Percentiles rank a stretch among this genome's conserved stretches.
These are phyloP conservation scores for Clarireedia paspali DNA, from an alignment of 2,329 filamentous ascomycete genomes.

Conservation along the genomic window DNA sequence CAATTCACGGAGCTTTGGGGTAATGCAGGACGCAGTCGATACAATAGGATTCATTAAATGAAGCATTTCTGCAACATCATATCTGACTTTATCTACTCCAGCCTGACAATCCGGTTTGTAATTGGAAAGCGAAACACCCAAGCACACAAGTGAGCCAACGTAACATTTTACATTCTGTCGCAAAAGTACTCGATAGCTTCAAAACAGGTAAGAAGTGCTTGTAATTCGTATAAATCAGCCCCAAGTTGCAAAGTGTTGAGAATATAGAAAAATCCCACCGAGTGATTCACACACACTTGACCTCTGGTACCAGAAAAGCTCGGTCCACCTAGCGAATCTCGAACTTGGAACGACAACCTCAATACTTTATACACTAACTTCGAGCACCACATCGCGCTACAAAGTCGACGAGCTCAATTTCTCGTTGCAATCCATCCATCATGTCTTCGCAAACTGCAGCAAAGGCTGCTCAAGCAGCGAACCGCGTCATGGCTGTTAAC, in stretches of 20 bases:
- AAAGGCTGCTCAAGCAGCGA: constrained; percentile 50
- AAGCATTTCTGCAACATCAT: not conserved
- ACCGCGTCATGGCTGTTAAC: constrained; percentile 46
- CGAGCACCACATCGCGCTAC: not conserved
- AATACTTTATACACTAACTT: not conserved
- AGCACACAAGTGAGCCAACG: too few relatives aligned
- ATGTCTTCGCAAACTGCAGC: constrained; percentile 45
- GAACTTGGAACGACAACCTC: not conserved
- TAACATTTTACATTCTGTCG: too few relatives aligned
- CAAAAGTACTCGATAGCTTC: too few relatives aligned
- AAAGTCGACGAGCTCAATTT: constrained; percentile 21
- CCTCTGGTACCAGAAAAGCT: not conserved
- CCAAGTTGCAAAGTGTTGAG: too few relatives aligned
- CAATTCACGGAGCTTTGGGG: not conserved
- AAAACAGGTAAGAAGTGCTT: too few relatives aligned
- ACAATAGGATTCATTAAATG: not conserved
- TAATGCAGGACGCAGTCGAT: not conserved
- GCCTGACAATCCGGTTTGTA: not conserved
- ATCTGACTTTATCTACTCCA: not conserved
- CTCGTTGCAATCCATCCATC: constrained; percentile 14
- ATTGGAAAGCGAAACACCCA: too few relatives aligned
- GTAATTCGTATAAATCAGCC: too few relatives aligned
- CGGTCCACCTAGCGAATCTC: not conserved
- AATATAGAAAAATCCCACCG: too few relatives aligned
- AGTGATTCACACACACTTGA: not conserved